phyloP scores from a whole-genome alignment of 257 asterid species.

The Solanum chmielewskii region DNA sequence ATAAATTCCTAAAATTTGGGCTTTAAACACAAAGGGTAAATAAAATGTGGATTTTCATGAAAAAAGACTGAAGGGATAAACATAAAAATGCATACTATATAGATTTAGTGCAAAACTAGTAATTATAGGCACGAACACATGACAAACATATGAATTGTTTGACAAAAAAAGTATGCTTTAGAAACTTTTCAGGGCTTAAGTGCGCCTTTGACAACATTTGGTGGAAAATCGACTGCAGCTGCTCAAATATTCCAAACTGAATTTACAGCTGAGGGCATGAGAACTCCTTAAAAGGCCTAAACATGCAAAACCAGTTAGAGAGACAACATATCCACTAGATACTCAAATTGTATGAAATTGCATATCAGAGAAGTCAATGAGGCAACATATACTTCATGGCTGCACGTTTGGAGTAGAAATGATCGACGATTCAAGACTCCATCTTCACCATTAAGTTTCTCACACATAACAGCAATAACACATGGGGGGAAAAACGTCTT shows the following conservation, averaged over 20 bases:
- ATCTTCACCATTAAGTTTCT: neutral
- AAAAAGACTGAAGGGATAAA: neutral
- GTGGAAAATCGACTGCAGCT: neutral
- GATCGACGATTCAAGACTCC: neutral
- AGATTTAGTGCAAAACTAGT: neutral
- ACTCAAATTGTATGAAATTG: neutral
- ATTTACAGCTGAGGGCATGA: neutral
- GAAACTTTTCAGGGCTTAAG: neutral
- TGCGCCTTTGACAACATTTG: too few relatives aligned
- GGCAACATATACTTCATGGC: neutral
- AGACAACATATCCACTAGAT: neutral
- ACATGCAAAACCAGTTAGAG: neutral
- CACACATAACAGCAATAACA: neutral
- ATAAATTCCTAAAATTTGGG: neutral
- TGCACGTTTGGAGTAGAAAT: neutral
- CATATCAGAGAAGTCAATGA: neutral
- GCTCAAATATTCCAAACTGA: neutral
- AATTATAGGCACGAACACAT: neutral
- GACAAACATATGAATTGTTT: neutral
- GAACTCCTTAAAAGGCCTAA: neutral
- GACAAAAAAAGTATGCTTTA: neutral
- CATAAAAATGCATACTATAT: neutral
- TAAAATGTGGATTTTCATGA: neutral
- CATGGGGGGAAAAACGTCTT: neutral
- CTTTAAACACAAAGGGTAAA: neutral